Conservation (phyloP, 2,329 filamentous ascomycete species). For the Magnaporthiopsis incrustans region DNA sequence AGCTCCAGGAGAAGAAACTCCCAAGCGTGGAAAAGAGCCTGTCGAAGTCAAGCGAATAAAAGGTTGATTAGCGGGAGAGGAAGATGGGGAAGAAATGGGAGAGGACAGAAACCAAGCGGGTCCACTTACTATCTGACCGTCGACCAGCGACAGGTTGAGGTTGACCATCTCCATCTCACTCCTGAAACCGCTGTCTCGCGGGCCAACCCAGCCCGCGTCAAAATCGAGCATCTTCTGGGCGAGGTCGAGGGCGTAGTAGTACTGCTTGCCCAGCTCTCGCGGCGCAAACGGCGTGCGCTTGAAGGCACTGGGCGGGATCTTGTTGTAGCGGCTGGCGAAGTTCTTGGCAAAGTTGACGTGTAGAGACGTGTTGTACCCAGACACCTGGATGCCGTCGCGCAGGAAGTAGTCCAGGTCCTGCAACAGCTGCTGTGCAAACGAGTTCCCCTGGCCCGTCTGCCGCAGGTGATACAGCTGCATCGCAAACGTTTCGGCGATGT, state of each 20-base stretch:
- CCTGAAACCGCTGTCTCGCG: conserved; percentile 63
- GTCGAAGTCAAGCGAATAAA: conserved; percentile 9
- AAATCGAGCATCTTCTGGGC: conserved; percentile 69
- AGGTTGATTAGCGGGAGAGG: background rate
- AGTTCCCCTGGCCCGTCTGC: conserved; percentile 59
- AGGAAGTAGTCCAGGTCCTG: conserved; percentile 72
- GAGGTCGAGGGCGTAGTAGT: conserved; percentile 75
- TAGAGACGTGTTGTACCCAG: conserved; percentile 77
- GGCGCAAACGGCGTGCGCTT: conserved; percentile 64
- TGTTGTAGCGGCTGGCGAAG: conserved; percentile 68
- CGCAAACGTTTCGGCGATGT: conserved; percentile 79
- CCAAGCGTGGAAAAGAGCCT: conserved; percentile 82
- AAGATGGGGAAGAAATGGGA: background rate
- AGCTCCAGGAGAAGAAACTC: conserved; percentile 81
- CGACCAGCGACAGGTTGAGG: conserved; percentile 81
- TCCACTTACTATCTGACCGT: conserved; percentile 71
- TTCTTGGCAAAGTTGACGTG: conserved; percentile 82
- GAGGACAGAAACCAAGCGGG: no score
- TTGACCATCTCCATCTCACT: conserved; percentile 83
- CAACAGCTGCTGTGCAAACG: conserved; percentile 63
- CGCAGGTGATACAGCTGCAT: conserved; percentile 85
- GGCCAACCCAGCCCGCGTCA: conserved; percentile 69
- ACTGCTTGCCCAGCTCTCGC: conserved; percentile 62
- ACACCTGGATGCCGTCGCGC: conserved; percentile 68
- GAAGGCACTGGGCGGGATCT: conserved; percentile 67